These are phyloP conservation scores for Pseudocercospora eumusae DNA, from an alignment of 2,329 filamentous ascomycete genomes.

Conservation along the genomic window DNA sequence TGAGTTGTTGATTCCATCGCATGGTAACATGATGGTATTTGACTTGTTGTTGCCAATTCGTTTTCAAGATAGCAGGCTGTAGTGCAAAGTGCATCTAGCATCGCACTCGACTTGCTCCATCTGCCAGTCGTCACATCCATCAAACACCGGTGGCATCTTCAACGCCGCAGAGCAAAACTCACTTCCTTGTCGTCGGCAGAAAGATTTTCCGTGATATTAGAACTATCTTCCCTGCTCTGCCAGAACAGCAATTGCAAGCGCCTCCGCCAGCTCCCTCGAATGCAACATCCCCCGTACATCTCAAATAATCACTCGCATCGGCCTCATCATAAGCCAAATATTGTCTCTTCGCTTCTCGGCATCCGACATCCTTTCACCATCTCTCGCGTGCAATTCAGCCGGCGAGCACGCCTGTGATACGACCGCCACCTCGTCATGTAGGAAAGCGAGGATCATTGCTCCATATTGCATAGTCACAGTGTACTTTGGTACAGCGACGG, in stretches of 20 bases:
- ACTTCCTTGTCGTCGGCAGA: neutral
- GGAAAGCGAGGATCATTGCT: conserved; percentile 18
- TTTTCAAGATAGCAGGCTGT: neutral
- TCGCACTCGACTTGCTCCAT: neutral
- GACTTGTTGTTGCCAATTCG: neutral
- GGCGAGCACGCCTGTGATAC: neutral
- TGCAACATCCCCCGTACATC: neutral
- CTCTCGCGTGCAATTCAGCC: conserved; percentile 20
- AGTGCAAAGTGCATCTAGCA: neutral
- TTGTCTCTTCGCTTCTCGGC: neutral
- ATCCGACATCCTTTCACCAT: neutral
- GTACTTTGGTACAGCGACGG: neutral
- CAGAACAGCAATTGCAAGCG: conserved; percentile 9
- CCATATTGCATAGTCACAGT: conserved; percentile 1
- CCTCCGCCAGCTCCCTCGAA: neutral
- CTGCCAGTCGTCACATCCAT: neutral
- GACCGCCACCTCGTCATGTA: conserved; percentile 19
- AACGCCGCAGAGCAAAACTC: neutral
- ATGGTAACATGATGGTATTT: no score
- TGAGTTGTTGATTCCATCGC: neutral
- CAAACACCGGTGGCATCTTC: neutral
- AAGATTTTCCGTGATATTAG: neutral
- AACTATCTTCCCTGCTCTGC: neutral
- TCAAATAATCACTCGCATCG: neutral
- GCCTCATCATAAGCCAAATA: neutral